Evolutionary conservation across 2,329 filamentous ascomycete genomes (phyloP).

Genomic region (Colletotrichum viniferum): DNA sequence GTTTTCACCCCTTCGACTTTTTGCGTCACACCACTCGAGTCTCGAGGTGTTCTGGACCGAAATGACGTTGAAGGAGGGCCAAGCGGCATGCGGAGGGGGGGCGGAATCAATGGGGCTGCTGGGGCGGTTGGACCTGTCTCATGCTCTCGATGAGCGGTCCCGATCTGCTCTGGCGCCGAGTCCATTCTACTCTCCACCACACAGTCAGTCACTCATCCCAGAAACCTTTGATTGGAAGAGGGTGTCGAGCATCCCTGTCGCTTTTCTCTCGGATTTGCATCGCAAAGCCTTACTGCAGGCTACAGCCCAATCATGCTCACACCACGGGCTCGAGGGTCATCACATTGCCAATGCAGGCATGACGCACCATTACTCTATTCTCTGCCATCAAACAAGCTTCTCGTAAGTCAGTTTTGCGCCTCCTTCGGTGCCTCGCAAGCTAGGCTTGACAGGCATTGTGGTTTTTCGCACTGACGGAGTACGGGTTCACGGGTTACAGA

Average conservation of each 20-base stretch:
- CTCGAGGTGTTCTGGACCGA: slow-evolving; percentile 17
- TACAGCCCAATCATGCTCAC: slow-evolving; percentile 5
- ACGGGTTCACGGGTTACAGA: slow-evolving; percentile 8
- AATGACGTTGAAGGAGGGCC: slow-evolving; percentile 32
- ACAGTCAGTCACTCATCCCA: not conserved
- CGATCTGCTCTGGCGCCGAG: slow-evolving; percentile 6
- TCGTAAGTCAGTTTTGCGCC: not conserved
- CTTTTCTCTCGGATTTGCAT: not conserved
- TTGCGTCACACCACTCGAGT: slow-evolving; percentile 19
- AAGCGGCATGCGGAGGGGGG: slow-evolving; percentile 17
- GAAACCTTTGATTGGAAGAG: not conserved
- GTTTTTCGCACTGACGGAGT: slow-evolving; percentile 5
- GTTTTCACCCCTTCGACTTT: not conserved
- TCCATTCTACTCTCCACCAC: not conserved
- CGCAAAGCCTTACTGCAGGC: not conserved
- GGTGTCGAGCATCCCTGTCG: slow-evolving; percentile 7
- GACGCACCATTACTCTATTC: slow-evolving; percentile 14
- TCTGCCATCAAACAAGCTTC: slow-evolving; percentile 16
- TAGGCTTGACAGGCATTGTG: not conserved
- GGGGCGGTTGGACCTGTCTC: slow-evolving; percentile 14
- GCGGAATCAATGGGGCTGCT: slow-evolving; percentile 13
- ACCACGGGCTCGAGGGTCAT: not conserved
- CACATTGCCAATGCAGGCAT: slow-evolving; percentile 12
- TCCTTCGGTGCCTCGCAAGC: not conserved
- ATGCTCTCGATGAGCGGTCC: slow-evolving; percentile 7